phyloP scores from a whole-genome alignment of 2,329 filamentous ascomycete genomes.

The Sporothrix sp. region DNA sequence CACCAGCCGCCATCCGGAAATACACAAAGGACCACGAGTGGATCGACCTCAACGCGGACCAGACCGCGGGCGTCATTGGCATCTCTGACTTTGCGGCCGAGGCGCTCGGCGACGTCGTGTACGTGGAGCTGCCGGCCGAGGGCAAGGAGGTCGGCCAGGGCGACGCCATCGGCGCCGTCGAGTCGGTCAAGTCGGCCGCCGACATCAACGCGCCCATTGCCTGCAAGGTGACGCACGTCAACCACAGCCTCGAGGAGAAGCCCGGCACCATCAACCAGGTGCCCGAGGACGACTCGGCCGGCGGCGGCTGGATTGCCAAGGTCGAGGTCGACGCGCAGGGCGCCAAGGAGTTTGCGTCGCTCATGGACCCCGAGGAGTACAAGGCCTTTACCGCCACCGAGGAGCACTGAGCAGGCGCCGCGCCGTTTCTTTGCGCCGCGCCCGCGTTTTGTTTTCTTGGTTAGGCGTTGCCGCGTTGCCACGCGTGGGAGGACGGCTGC shows the following conservation, averaged over 20 bases:
- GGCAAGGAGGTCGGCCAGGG: constrained; percentile 61
- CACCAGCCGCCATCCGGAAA: constrained; percentile 57
- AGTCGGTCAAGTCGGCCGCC: constrained; percentile 97
- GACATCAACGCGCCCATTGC: constrained; percentile 87
- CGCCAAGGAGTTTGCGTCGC: constrained; percentile 56
- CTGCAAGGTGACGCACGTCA: constrained; percentile 67
- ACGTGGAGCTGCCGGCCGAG: constrained; percentile 78
- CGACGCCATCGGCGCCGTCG: constrained; percentile 85
- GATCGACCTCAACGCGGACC: constrained; percentile 79
- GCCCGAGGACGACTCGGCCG: constrained; percentile 65
- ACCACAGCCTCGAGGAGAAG: constrained; percentile 69
- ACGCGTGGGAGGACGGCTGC: constrained; percentile 10
- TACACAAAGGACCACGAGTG: constrained; percentile 98
- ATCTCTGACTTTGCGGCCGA: constrained; percentile 89
- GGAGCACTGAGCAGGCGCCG: constrained; percentile 22
- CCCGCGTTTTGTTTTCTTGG: too few relatives aligned
- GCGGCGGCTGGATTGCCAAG: constrained; percentile 87
- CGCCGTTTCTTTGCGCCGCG: too few relatives aligned
- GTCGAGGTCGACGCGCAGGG: constrained; percentile 62
- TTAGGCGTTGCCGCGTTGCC: constrained; percentile 13
- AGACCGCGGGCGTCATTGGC: constrained; percentile 70
- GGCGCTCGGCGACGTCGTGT: constrained; percentile 91
- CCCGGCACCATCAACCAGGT: constrained; percentile 81
- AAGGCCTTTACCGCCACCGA: constrained; percentile 54
- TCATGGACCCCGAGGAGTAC: constrained; percentile 75